phyloP scores from a whole-genome alignment of 768 basidiomycete genomes.

The Tulasnella sp. region DNA sequence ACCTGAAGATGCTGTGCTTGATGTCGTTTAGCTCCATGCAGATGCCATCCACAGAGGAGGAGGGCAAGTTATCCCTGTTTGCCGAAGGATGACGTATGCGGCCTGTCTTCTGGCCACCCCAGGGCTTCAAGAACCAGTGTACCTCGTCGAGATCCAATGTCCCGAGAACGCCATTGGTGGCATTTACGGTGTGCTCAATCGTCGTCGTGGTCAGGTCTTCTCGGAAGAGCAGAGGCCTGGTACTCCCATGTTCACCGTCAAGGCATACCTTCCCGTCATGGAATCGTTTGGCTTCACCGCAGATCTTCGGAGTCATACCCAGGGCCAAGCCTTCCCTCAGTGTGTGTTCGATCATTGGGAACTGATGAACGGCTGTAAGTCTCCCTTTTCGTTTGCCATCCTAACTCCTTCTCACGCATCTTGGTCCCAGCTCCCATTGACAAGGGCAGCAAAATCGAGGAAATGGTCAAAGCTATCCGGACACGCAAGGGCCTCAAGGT shows the following conservation, averaged over 20 bases:
- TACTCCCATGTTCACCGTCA: conserved; percentile 99
- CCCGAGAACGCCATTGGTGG: conserved; percentile 96
- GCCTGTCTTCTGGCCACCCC: conserved; percentile 87
- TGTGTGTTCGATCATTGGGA: conserved; percentile 90
- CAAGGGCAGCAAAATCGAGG: conserved; percentile 85
- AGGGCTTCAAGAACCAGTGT: conserved; percentile 90
- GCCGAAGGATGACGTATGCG: conserved; percentile 92
- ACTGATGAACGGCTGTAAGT: conserved; percentile 66
- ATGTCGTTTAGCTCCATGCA: conserved; percentile 63
- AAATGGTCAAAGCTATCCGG: conserved; percentile 71
- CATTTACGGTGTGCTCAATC: conserved; percentile 89
- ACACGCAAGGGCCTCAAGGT: conserved; percentile 93
- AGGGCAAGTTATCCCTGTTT: conserved; percentile 95
- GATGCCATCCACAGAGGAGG: conserved; percentile 99
- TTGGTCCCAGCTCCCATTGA: conserved; percentile 56
- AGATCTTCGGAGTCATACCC: conserved; percentile 82
- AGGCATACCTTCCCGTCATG: conserved; percentile 85
- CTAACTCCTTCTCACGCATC: conserved; percentile 13
- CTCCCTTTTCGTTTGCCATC: neutral
- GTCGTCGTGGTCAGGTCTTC: conserved; percentile 97
- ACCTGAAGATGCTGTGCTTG: neutral
- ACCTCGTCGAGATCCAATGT: conserved; percentile 96
- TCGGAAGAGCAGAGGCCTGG: conserved; percentile 92
- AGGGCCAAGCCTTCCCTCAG: conserved; percentile 98
- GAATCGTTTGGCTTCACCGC: conserved; percentile 98